Evolutionary conservation across 768 basidiomycete genomes (phyloP), one percentile per base, ranked within the genome.

Genomic region (Termitomyces sp.): DNA sequence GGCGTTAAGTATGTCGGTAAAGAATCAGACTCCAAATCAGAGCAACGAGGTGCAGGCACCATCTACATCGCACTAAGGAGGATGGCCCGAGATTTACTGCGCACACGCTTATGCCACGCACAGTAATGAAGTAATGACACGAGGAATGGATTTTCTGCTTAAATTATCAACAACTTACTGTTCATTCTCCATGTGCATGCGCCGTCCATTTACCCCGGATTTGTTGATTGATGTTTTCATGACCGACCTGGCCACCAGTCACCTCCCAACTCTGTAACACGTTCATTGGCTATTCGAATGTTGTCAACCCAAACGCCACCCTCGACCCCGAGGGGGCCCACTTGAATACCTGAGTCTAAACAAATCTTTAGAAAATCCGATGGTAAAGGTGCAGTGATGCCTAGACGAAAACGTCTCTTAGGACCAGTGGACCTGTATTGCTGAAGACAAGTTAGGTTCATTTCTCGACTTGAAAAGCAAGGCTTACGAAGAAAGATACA

Each of bases 331-430:
- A 64, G 52, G 9, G 65, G 51, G 38, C 70, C 67, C 7, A 85
- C 28, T 1, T 68, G 62, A 17, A 88, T 77, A 0, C 70, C 71
- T 3, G 75, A 63, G 44, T 80, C 73, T 2, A 60, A 56, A 65
- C 85, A 87, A 10, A 82, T 64, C 32, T 68, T 69, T 3, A 75
- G 57, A 58, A 87, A 88, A 55, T 84, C 81, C 24, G 54, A 52
- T 1, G 85, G 85, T 30, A 85, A 63, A 11, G 86, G 85, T 3
- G 84, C 79, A 42, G 72, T 67, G n/a, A 87, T 64, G 11, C 75
- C 74, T 2, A 88, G 70, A 26, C 74, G 74, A 62, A 82, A 74
- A 14, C 77, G 77, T 58, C 79, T 82, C 32, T 71, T 72, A 0
- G 70, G 68, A 9, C 77, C 77, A 5, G 64, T 50, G 56, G 70